Base-by-base conservation (phyloP, 2,329 filamentous ascomycete species). In the Mycogone perniciosa region DNA sequence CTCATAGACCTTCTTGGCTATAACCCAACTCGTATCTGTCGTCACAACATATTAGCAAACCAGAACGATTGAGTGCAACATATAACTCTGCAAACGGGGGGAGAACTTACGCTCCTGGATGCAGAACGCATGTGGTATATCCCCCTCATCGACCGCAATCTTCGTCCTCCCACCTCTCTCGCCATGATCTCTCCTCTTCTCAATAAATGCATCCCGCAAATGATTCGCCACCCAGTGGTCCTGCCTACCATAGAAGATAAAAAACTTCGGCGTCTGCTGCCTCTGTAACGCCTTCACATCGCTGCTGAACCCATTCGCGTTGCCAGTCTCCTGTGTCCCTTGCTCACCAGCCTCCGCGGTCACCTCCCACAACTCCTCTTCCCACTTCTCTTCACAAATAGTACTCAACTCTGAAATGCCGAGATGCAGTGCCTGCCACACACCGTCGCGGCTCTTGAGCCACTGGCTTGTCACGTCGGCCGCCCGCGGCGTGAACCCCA, bases 161-260 rank as follows among this genome's bases (percentile, higher is more conserved):
- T 67, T 70, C 0, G 75, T 74, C 53, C 71, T 67, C 6, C 70
- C 70, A 62, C 63, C 61, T 64, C 64, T 47, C 33, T 62, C 48
- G 39, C 57, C 57, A 44, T 61, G 57, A 52, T 61, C 64, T 59
- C 59, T 63, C 52, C 71, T 65, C 39, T 64, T 64, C 41, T 67
- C 68, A 48, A 85, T 79, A 52, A 85, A 78, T 30, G 71, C 71
- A 56, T 84, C 79, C 7, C 82, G 70, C 43, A 74, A 71, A 45
- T 74, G 68, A 44, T 80, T 68, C 3, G 77, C 76, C 1, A 86
- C 79, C 82, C 82, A 86, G 51, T 83, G 75, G 54, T 86, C 82
- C 46, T 76, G 66, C 54, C 75, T 68, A 2, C 76, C 82, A 56
- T 83, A 85, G 45, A 82, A 77, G 56, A 84, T 74, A 56, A 79